Percentiles rank a stretch among this genome's conserved stretches.
Conservation (phyloP, 805 yeast genomes). For the Ogataea nonfermentans region DNA sequence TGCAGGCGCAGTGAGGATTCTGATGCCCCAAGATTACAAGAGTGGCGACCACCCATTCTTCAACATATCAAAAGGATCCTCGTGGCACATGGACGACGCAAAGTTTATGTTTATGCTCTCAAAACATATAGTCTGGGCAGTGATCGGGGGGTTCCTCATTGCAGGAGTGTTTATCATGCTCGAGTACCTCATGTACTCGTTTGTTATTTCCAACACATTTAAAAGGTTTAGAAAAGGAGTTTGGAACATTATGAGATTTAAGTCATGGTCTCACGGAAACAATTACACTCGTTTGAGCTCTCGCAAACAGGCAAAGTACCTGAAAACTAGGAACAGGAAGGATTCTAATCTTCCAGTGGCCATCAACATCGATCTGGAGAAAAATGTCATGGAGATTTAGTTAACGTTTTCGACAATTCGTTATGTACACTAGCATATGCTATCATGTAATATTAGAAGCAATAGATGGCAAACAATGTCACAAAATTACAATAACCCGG, state of each 20-base stretch:
- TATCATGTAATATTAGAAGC: constrained; percentile 5
- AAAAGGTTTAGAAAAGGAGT: constrained; percentile 23
- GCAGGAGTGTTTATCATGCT: constrained; percentile 46
- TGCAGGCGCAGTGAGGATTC: constrained; percentile 61
- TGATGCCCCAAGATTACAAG: constrained; percentile 74
- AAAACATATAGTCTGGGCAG: constrained; percentile 69
- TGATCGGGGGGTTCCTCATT: constrained; percentile 63
- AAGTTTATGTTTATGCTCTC: constrained; percentile 70
- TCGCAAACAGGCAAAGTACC: constrained; percentile 23
- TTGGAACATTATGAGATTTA: constrained; percentile 24
- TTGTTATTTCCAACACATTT: constrained; percentile 23
- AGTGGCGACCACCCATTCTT: constrained; percentile 62
- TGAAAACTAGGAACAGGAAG: constrained; percentile 41
- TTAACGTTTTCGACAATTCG: background rate
- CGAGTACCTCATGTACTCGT: constrained; percentile 47
- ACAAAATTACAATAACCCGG: background rate
- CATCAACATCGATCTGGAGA: constrained; percentile 36
- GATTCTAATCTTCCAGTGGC: constrained; percentile 52
- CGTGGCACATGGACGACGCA: constrained; percentile 93
- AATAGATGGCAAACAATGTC: constrained; percentile 3
- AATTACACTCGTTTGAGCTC: constrained; percentile 24
- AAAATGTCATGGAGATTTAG: constrained; percentile 27
- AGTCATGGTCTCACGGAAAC: constrained; percentile 24
- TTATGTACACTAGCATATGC: constrained; percentile 11
- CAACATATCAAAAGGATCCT: constrained; percentile 74